These are phyloP conservation scores for Metschnikowia kofuensis DNA, from an alignment of 805 yeast genomes.

Conservation along the genomic window DNA sequence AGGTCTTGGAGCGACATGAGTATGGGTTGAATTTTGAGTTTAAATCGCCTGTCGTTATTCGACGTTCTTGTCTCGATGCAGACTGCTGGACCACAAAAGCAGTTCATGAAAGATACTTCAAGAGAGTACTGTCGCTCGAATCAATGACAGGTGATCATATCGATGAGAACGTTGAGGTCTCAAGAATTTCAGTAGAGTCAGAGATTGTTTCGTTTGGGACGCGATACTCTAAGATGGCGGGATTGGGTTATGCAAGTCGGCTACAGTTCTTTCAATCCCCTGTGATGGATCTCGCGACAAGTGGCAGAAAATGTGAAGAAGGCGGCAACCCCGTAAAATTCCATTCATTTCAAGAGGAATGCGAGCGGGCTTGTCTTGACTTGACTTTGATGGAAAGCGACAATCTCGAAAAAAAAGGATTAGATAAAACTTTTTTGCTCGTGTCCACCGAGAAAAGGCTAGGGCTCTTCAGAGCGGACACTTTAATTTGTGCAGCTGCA, in stretches of 20 bases:
- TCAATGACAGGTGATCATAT: constrained; percentile 48
- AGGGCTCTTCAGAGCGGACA: constrained; percentile 14
- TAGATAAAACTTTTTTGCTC: constrained; percentile 5
- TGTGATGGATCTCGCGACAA: constrained; percentile 11
- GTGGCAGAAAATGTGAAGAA: not conserved
- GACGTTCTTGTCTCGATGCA: constrained; percentile 16
- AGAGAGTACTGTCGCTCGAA: constrained; percentile 46
- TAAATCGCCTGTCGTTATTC: constrained; percentile 28
- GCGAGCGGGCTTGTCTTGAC: constrained; percentile 24
- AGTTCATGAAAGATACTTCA: constrained; percentile 40
- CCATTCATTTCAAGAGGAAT: constrained; percentile 32
- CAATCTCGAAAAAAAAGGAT: not conserved
- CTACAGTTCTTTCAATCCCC: constrained; percentile 36
- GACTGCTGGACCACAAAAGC: constrained; percentile 54
- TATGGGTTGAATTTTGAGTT: constrained; percentile 16
- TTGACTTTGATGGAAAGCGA: not conserved
- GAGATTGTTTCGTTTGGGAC: constrained; percentile 22
- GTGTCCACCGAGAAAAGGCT: constrained; percentile 14
- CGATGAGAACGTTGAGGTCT: constrained; percentile 27
- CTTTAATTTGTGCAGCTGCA: constrained; percentile 12
- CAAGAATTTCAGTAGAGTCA: constrained; percentile 40
- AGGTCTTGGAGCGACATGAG: not conserved
- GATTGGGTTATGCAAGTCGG: constrained; percentile 28
- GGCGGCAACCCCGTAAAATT: constrained; percentile 15
- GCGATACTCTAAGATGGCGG: constrained; percentile 17